Conservation (phyloP, 352 stramenopile species). For the Globisporangium alternatum region DNA sequence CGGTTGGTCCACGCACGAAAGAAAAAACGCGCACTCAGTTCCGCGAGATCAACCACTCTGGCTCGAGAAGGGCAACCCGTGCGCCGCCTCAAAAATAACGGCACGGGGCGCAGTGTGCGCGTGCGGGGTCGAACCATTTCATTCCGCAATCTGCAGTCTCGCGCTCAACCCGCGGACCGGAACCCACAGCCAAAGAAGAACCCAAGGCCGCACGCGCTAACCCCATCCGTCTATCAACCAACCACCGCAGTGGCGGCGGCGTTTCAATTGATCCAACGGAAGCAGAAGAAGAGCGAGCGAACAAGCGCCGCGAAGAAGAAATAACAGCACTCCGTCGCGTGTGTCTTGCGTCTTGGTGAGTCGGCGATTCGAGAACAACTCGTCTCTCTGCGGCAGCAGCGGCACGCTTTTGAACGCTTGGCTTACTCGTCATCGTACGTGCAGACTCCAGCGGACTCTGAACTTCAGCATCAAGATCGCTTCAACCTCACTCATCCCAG, state of each 20-base stretch:
- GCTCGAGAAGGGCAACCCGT: conserved; percentile 8
- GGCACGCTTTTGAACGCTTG: neutral
- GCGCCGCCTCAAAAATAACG: conserved; percentile 34
- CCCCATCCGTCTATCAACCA: neutral
- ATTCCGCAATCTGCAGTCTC: conserved; percentile 49
- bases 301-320: conserved; percentile 6
- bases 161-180: conserved; percentile 31
- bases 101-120: conserved; percentile 1
- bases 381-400: neutral
- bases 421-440: neutral
- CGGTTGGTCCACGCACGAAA: neutral
- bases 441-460: neutral
- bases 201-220: conserved; percentile 1
- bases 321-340: neutral
- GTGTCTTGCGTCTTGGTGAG: neutral
- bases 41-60: conserved; percentile 10
- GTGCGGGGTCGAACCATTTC: conserved; percentile 22
- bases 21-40: neutral
- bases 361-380: neutral
- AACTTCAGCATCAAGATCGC: neutral
- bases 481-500: neutral
- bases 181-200: conserved; percentile 1
- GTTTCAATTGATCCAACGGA: conserved; percentile 8
- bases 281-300: conserved; percentile 13
- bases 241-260: neutral